Evolutionary conservation across 495 filamentous ascomycete genomes (phyloP).

Genomic region (Polyplosphaeria fusca): DNA sequence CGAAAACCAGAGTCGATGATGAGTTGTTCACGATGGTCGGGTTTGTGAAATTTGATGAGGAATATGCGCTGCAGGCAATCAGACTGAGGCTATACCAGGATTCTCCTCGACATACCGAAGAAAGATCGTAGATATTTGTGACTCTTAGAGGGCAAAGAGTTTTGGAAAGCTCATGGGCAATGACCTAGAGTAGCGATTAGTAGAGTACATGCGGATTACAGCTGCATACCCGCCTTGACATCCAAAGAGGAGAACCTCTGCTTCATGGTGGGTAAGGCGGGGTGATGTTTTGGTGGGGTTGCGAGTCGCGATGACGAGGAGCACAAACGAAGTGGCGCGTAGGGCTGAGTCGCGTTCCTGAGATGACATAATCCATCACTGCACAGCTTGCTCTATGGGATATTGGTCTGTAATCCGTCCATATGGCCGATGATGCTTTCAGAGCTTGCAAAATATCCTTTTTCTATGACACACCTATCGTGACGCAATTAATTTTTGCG

Average conservation of each 20-base stretch:
- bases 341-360: slow-evolving; percentile 8
- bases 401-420: no score
- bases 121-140: slow-evolving; percentile 92
- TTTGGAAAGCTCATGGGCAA: slow-evolving; percentile 82
- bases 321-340: slow-evolving; percentile 7
- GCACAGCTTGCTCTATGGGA: no score
- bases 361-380: no score
- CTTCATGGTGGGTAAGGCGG: slow-evolving; percentile 67
- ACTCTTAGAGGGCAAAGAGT: slow-evolving; percentile 74
- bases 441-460: no score
- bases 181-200: slow-evolving; percentile 59
- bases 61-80: slow-evolving; percentile 66
- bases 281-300: slow-evolving; percentile 2
- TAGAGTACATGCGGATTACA: not conserved
- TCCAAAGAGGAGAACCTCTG: slow-evolving; percentile 94
- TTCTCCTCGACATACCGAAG: slow-evolving; percentile 54
- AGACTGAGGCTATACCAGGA: not conserved
- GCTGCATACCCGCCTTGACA: slow-evolving; percentile 60
- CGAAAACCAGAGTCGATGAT: slow-evolving; percentile 94
- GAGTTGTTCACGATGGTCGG: slow-evolving; percentile 79
- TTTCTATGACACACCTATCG: no score
- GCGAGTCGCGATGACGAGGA: slow-evolving; percentile 15
- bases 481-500: no score
- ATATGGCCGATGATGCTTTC: no score
- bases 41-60: slow-evolving; percentile 86